phyloP scores from a whole-genome alignment of 164 flowering plant species.

The Dillenia suffruticosa region DNA sequence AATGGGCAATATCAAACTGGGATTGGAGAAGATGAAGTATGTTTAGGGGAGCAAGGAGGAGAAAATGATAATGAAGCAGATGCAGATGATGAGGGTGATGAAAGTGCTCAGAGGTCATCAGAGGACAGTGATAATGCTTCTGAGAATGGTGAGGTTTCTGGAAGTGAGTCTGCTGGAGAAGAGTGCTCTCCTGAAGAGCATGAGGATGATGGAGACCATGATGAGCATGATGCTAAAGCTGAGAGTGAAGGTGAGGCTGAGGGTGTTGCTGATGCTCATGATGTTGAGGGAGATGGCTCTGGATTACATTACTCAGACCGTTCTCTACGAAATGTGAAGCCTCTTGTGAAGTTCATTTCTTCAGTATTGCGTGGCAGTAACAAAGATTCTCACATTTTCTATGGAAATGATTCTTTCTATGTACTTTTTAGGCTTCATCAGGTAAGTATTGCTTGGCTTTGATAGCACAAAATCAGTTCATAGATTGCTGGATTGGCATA shows the following conservation, averaged over 20 bases:
- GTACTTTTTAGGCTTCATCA: slow-evolving; percentile 96
- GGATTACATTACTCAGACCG: slow-evolving; percentile 58
- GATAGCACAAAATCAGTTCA: too few species aligned
- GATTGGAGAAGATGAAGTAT: slow-evolving; percentile 31
- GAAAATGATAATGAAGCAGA: slow-evolving; percentile 68
- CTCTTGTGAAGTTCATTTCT: slow-evolving; percentile 68
- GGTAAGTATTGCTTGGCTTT: slow-evolving; percentile 30
- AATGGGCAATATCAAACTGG: slow-evolving; percentile 37
- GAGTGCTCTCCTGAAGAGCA: slow-evolving; percentile 74
- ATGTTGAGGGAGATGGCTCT: slow-evolving; percentile 63
- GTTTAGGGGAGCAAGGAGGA: slow-evolving; percentile 45
- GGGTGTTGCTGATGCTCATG: slow-evolving; percentile 77
- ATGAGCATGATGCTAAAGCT: slow-evolving; percentile 59
- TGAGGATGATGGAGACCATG: slow-evolving; percentile 59
- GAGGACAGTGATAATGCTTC: slow-evolving; percentile 86
- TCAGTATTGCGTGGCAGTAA: slow-evolving; percentile 27
- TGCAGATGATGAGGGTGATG: slow-evolving; percentile 86
- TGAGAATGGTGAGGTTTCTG: slow-evolving; percentile 73
- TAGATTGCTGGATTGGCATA: too few species aligned
- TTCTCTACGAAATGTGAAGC: slow-evolving; percentile 60
- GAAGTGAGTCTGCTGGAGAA: slow-evolving; percentile 82
- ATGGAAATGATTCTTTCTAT: slow-evolving; percentile 92
- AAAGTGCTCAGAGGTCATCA: slow-evolving; percentile 75
- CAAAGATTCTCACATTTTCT: slow-evolving; percentile 56
- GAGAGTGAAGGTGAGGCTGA: slow-evolving; percentile 98